phyloP scores from a whole-genome alignment of 352 stramenopile species.

The Phytophthora nicotianae region DNA sequence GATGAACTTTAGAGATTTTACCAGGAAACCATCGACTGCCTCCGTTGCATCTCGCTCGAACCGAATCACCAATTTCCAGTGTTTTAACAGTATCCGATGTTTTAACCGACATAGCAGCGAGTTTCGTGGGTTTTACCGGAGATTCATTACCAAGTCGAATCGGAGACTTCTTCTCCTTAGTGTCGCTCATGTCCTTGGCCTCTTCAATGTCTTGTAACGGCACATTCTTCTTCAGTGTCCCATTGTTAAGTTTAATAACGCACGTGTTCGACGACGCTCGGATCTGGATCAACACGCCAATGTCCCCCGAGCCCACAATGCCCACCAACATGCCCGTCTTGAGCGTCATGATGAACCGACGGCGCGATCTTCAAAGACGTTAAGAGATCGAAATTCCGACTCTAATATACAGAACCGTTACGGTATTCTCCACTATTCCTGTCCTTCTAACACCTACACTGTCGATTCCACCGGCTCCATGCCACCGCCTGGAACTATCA shows the following conservation, averaged over 20 bases:
- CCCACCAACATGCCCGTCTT: slow-evolving; percentile 65
- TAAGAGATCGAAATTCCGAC: background rate
- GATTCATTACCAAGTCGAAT: slow-evolving; percentile 43
- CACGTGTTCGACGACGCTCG: slow-evolving; percentile 63
- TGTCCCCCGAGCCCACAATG: slow-evolving; percentile 53
- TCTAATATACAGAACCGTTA: slow-evolving; percentile 16
- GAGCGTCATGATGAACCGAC: slow-evolving; percentile 39
- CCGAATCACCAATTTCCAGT: slow-evolving; percentile 22
- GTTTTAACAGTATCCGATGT: slow-evolving; percentile 15
- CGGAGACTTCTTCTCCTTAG: slow-evolving; percentile 44
- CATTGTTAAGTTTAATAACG: slow-evolving; percentile 74
- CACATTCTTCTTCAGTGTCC: slow-evolving; percentile 70
- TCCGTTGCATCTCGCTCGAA: slow-evolving; percentile 64
- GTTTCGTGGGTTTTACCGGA: slow-evolving; percentile 21
- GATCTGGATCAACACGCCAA: slow-evolving; percentile 70
- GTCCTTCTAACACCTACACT: background rate
- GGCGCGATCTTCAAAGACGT: background rate
- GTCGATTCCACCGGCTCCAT: slow-evolving; percentile 9
- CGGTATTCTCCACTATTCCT: slow-evolving; percentile 19
- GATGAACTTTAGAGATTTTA: slow-evolving; percentile 55
- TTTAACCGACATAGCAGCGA: slow-evolving; percentile 27
- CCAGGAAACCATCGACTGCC: slow-evolving; percentile 70
- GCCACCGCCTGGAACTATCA: slow-evolving; percentile 28
- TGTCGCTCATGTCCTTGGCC: slow-evolving; percentile 42
- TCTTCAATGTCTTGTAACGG: slow-evolving; percentile 65